Base-by-base conservation (phyloP, 2,329 filamentous ascomycete genomes). In the Clarireedia paspali region DNA sequence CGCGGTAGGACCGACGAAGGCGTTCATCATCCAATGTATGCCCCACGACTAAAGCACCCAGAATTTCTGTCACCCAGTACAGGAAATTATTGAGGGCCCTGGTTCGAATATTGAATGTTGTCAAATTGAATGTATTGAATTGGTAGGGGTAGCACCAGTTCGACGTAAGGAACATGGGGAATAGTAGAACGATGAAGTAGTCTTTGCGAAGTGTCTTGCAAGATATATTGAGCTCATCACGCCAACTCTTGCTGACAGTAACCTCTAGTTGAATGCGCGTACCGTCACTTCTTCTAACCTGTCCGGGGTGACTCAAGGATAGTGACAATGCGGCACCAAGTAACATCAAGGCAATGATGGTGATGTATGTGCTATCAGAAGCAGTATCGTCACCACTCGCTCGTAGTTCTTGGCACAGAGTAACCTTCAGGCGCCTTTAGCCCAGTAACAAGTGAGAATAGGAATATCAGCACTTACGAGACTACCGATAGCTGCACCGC, bases 161-260 rank as follows among this genome's bases (percentile, higher is more conserved):
- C 68, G 83, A 87, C 47, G 84, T 80, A 66, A 88, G 78, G 74
- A 90, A 90, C 83, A 90, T 87, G 64, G 87, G 87, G 73, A 90
- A 91, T 27, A 91, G 76, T 23, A 84, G 70, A 53, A 91, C 59
- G 64, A 91, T 85, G 72, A 85, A 91, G 5, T 81, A 82, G 62
- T 92, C 86, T 26, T 76, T 76, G 48, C 74, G 72, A 53, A 95
- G 73, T 1, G 85, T 88, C 70, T 91, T 78, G 70, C 78, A 84
- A 4, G 95, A 80, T 51, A 89, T 89, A 24, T 78, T 61, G 59
- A 94, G 71, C 72, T 95, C 90, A 2, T 85, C 84, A 66, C 81
- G 81, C 88, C 87, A 92, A 50, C 87, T 88, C 2, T 89, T 89
- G 71, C 92, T 87, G 75, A 91, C 90, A 84, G 91, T 92, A 58